A percentile compares a stretch with the other conserved stretches of the same genome.
Conservation (phyloP, 805 yeast genomes). For the Zygotorulaspora sp. region DNA sequence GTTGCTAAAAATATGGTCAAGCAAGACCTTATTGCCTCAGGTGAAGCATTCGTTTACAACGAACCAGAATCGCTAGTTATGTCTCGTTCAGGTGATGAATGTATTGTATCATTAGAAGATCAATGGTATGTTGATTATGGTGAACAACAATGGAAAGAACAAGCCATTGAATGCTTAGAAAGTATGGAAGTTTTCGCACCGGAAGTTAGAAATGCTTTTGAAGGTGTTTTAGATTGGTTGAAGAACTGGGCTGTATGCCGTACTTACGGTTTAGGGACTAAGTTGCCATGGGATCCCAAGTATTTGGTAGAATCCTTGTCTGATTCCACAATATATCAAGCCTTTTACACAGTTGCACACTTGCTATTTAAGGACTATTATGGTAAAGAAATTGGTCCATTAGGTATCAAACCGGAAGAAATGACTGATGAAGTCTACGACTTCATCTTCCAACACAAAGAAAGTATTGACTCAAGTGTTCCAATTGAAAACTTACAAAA, state of each 20-base stretch:
- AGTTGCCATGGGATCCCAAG: constrained; percentile 93
- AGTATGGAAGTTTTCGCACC: constrained; percentile 71
- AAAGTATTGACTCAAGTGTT: constrained; percentile 51
- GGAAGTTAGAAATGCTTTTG: constrained; percentile 88
- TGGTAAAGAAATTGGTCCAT: constrained; percentile 70
- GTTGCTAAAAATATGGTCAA: constrained; percentile 83
- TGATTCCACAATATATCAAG: constrained; percentile 93
- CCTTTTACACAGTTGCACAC: constrained; percentile 87
- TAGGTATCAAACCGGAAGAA: constrained; percentile 71
- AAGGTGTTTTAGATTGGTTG: constrained; percentile 92
- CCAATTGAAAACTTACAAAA: constrained; percentile 60
- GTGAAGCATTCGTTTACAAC: constrained; percentile 81
- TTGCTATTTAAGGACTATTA: constrained; percentile 81
- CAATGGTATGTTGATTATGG: constrained; percentile 99
- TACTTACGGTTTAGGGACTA: constrained; percentile 92
- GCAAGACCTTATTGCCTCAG: constrained; percentile 69
- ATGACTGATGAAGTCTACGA: constrained; percentile 93
- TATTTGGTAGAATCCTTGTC: constrained; percentile 91
- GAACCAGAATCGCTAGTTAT: constrained; percentile 91
- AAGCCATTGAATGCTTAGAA: constrained; percentile 73
- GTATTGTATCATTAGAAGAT: constrained; percentile 95
- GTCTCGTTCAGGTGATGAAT: constrained; percentile 94
- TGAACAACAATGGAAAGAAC: constrained; percentile 82
- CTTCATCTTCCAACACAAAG: constrained; percentile 74
- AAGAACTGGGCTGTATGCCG: constrained; percentile 98